These are phyloP conservation scores for Rhizopus stolonifer DNA, from an alignment of 371 early-diverging fungal genomes.

Conservation along the genomic window DNA sequence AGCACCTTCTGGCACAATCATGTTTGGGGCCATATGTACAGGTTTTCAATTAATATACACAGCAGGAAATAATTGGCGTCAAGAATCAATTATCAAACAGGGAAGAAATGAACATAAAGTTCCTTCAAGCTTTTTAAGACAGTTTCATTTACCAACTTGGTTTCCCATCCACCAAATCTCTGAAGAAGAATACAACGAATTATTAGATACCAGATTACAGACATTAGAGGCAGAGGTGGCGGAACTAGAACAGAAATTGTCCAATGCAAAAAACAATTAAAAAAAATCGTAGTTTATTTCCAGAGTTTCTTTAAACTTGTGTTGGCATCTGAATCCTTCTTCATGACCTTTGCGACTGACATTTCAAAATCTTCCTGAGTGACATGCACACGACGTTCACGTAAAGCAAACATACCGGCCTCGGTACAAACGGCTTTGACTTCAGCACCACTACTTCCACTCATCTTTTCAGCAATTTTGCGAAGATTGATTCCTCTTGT, in stretches of 20 bases:
- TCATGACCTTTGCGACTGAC: too few relatives aligned
- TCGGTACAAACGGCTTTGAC: constrained; percentile 78
- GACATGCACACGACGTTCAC: constrained; percentile 6
- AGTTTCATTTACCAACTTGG: constrained; percentile 46
- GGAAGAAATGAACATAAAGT: constrained; percentile 2
- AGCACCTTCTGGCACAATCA: constrained; percentile 49
- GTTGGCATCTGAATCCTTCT: constrained; percentile 97
- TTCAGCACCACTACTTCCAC: constrained; percentile 80
- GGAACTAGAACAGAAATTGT: constrained; percentile 33
- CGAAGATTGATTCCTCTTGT: constrained; percentile 52
- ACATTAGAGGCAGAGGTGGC: constrained; percentile 43
- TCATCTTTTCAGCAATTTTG: constrained; percentile 47
- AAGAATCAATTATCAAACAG: constrained; percentile 20
- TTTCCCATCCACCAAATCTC: constrained; percentile 45
- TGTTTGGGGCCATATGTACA: constrained; percentile 49
- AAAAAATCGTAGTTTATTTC: too few relatives aligned
- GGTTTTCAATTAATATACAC: constrained; percentile 29
- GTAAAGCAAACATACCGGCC: constrained; percentile 67
- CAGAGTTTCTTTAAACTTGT: constrained; percentile 94
- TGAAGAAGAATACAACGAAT: constrained; percentile 44
- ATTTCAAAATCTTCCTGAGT: constrained; percentile 13
- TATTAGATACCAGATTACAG: constrained; percentile 43
- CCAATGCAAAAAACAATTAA: constrained; percentile 14
- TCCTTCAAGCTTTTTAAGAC: constrained; percentile 27
- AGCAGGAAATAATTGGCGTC: constrained; percentile 44